Evolutionary conservation across 2,329 filamentous ascomycete genomes (phyloP).

Genomic region (Pseudocercospora musae): DNA sequence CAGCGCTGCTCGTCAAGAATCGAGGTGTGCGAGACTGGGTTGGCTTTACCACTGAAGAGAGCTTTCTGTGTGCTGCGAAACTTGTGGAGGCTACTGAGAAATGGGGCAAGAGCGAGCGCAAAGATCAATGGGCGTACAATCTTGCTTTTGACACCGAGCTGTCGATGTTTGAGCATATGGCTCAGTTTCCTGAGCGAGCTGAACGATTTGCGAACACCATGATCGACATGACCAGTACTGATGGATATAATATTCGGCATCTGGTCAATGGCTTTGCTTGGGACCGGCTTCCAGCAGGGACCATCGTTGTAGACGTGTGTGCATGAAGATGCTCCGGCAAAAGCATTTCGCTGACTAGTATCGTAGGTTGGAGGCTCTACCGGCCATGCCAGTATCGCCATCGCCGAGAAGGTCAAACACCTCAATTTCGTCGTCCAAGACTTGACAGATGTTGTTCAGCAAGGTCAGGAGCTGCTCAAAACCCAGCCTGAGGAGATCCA

Average conservation of each 20-base stretch:
- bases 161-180: constrained; percentile 24
- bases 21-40: constrained; percentile 7
- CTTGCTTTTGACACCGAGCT: constrained; percentile 15
- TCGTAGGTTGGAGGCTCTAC: constrained; percentile 3
- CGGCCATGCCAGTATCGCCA: constrained; percentile 20
- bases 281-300: constrained; percentile 45
- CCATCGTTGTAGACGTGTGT: constrained; percentile 52
- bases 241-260: constrained; percentile 55
- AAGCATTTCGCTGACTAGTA: neutral
- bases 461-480: neutral
- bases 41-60: constrained; percentile 10
- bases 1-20: constrained; percentile 3
- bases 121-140: constrained; percentile 21
- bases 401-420: neutral
- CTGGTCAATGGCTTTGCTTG: constrained; percentile 57
- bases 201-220: constrained; percentile 22
- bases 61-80: constrained; percentile 5
- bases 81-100: constrained; percentile 18
- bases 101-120: constrained; percentile 17
- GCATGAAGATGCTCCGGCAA: neutral
- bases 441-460: neutral
- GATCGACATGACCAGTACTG: constrained; percentile 27
- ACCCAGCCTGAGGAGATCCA: constrained; percentile 1
- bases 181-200: constrained; percentile 16
- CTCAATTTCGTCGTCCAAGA: constrained; percentile 8